A percentile compares a stretch with the other conserved stretches of the same genome.
Evolutionary conservation across 176 grass and related monocot species (phyloP).

Genomic region (Echinochloa phyllopogon): DNA sequence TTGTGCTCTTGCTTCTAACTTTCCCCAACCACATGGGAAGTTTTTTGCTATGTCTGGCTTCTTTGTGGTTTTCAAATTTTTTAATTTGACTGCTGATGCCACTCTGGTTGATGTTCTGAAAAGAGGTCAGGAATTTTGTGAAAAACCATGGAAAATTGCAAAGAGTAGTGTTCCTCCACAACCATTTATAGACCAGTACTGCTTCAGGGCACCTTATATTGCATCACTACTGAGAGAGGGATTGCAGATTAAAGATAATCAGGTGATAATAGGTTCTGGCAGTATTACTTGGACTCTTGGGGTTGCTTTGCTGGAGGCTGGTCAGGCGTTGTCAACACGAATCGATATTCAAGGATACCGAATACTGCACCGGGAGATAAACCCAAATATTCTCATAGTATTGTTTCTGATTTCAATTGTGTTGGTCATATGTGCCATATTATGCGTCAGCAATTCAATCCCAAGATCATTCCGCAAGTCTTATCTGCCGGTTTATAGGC

Average conservation of each 20-base stretch:
- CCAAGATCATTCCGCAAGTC: slow-evolving; percentile 82
- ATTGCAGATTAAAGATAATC: slow-evolving; percentile 80
- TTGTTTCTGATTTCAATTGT: slow-evolving; percentile 75
- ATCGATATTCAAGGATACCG: slow-evolving; percentile 76
- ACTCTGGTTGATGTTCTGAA: slow-evolving; percentile 77
- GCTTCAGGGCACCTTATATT: slow-evolving; percentile 93
- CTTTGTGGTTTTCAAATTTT: slow-evolving; percentile 96
- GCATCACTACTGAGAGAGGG: slow-evolving; percentile 88
- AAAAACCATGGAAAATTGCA: slow-evolving; percentile 86
- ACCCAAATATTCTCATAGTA: slow-evolving; percentile 73
- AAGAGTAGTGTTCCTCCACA: slow-evolving; percentile 87
- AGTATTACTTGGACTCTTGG: slow-evolving; percentile 96
- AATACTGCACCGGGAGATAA: slow-evolving; percentile 67
- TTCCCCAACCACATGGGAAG: slow-evolving; percentile 74
- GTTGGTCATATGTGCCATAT: slow-evolving; percentile 71
- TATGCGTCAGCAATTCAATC: slow-evolving; percentile 66
- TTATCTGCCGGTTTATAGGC: slow-evolving; percentile 83
- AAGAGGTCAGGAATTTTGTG: slow-evolving; percentile 83
- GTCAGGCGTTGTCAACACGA: slow-evolving; percentile 65
- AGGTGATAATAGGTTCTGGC: slow-evolving; percentile 85
- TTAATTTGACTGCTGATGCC: slow-evolving; percentile 84
- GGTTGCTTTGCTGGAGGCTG: slow-evolving; percentile 85
- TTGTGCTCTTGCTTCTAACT: slow-evolving; percentile 72
- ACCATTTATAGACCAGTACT: slow-evolving; percentile 96
- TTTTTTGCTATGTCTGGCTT: slow-evolving; percentile 97